Evolutionary conservation across 495 filamentous ascomycete species (phyloP).

Genomic region (Chaetomium cochliodes): DNA sequence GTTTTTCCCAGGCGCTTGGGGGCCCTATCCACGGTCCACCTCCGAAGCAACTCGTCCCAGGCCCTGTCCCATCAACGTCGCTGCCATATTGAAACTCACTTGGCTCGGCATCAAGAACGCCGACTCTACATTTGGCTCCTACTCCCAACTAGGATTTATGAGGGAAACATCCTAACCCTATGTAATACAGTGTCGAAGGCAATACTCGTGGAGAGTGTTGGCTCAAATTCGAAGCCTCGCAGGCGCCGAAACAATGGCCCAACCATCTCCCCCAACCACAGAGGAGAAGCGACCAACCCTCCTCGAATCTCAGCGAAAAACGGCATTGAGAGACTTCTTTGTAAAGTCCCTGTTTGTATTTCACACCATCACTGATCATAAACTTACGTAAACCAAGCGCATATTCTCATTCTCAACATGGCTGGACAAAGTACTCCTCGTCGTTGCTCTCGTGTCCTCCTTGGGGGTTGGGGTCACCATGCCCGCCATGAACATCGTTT

Average conservation of each 20-base stretch:
- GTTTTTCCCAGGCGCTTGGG: neutral
- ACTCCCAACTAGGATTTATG: neutral
- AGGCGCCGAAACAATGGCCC: neutral
- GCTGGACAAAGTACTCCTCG: constrained; percentile 43
- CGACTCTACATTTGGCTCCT: neutral
- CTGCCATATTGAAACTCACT: too few relatives aligned
- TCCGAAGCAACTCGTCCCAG: neutral
- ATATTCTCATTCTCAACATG: constrained; percentile 52
- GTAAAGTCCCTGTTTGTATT: constrained; percentile 21
- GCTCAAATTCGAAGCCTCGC: neutral
- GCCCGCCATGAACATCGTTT: constrained; percentile 51
- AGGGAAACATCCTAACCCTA: neutral
- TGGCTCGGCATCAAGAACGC: too few relatives aligned
- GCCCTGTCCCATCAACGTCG: neutral
- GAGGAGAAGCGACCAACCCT: constrained; percentile 24
- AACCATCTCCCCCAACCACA: constrained; percentile 14
- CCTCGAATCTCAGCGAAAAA: constrained; percentile 31
- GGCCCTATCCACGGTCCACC: neutral
- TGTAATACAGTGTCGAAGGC: neutral
- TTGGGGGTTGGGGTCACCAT: constrained; percentile 53
- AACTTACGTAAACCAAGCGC: constrained; percentile 36
- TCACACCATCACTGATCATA: neutral
- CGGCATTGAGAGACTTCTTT: constrained; percentile 38
- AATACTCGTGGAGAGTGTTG: too few relatives aligned
- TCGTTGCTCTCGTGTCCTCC: constrained; percentile 43